Evolutionary conservation across 2,329 filamentous ascomycete genomes (phyloP).

Genomic region (Waltergamsia citrina): DNA sequence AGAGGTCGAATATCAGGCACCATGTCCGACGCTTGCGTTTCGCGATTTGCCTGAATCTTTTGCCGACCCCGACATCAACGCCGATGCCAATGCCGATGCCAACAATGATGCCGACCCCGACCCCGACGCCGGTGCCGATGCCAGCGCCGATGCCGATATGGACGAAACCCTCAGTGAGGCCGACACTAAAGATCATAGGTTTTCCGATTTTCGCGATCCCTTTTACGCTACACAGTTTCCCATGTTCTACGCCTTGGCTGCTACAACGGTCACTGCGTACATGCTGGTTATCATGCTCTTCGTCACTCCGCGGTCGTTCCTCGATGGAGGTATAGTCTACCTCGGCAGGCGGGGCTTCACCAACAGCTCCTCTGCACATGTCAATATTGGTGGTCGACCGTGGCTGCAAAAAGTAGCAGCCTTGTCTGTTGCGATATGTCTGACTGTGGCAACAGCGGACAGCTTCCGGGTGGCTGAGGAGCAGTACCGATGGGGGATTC

Average conservation of each 20-base stretch:
- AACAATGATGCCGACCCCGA: constrained; percentile 11
- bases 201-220: constrained; percentile 67
- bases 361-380: constrained; percentile 65
- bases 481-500: constrained; percentile 72
- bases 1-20: constrained; percentile 43
- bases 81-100: constrained; percentile 2
- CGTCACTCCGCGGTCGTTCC: constrained; percentile 88
- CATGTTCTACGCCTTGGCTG: constrained; percentile 85
- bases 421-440: constrained; percentile 66
- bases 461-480: constrained; percentile 76
- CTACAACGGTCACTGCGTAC: constrained; percentile 84
- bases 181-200: constrained; percentile 20
- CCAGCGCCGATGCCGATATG: constrained; percentile 4
- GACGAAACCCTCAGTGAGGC: constrained; percentile 22
- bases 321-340: constrained; percentile 76
- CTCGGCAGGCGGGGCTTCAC: constrained; percentile 78
- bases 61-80: no score
- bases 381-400: constrained; percentile 82
- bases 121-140: constrained; percentile 3
- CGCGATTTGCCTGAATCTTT: constrained; percentile 11
- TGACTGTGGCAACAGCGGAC: constrained; percentile 88
- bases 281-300: constrained; percentile 89
- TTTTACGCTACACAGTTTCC: constrained; percentile 94
- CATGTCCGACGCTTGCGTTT: constrained; percentile 17
- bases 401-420: constrained; percentile 85